Evolutionary conservation across 2,329 filamentous ascomycete species (phyloP), one percentile per base, ranked within the genome.

Genomic region (Pleomassaria siparia): DNA sequence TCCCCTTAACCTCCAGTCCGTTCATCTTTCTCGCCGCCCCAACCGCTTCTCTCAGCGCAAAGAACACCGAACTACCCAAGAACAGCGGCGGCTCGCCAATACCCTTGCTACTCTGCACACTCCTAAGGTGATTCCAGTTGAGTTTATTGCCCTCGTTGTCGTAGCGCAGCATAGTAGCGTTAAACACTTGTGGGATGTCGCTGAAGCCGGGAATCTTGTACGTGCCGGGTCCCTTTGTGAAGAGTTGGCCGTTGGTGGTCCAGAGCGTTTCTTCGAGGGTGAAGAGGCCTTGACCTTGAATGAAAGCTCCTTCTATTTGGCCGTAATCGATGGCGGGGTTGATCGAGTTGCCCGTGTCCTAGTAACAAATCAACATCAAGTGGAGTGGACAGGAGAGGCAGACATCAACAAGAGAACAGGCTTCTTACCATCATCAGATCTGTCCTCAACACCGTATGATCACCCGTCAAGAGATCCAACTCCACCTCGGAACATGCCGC

Each of bases 151-250:
- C 69, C 1, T 67, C 58, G 37, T 60, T 64, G 36, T 72, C 89
- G 40, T 83, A 86, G 66, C 94, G 91, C 53, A 95, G 80, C 60
- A 95, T 76, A 25, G 79, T 82, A 12, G 92, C 86, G 67, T 94
- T 92, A 76, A 95, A 91, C 35, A 82, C 78, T 65, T 95, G 89
- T 3, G 90, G 90, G 15, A 95, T 89, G 64, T 95, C 89, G 40
- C 87, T 78, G 78, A 95, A 95, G 0, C 89, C 89, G 0, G 90
- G 90, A 62, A 95, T 94, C 75, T 95, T 94, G 75, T 94, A 94
- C 1, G 86, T 82, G 2, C 83, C 83, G 0, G 83, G 83, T 0
- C 83, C 83, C 8, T 74, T 74, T 2, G 84, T 86, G 67, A 83
- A 82, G 44, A 87, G 76, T 50, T 85, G 79, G 13, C 86, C 83